These are phyloP conservation scores for Erysiphe neolycopersici DNA, from an alignment of 2,329 filamentous ascomycete species.

Conservation along the genomic window DNA sequence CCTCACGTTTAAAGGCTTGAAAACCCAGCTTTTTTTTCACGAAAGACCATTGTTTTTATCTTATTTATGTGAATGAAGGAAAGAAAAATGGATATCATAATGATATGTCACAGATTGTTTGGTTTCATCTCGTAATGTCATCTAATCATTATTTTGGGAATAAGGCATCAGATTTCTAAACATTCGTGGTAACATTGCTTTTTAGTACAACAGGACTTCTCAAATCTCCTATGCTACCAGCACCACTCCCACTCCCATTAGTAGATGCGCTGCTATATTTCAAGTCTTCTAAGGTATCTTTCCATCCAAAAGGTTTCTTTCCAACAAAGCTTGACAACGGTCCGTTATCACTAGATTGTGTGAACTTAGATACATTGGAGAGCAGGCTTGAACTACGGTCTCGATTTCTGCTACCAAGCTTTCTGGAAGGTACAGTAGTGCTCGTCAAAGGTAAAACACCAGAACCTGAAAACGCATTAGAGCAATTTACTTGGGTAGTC, in stretches of 20 bases:
- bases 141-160: too few species aligned
- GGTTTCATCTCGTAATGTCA: too few species aligned
- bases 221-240: slow-evolving; percentile 23
- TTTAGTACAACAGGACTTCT: slow-evolving; percentile 19
- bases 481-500: slow-evolving; percentile 5
- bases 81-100: too few species aligned
- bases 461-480: slow-evolving; percentile 1
- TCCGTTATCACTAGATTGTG: slow-evolving; percentile 30
- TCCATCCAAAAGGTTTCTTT: slow-evolving; percentile 3
- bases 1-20: too few species aligned
- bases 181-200: slow-evolving; percentile 1
- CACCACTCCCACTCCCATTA: slow-evolving; percentile 15
- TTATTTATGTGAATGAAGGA: too few species aligned
- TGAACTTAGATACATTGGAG: slow-evolving; percentile 38
- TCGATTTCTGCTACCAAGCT: slow-evolving; percentile 12
- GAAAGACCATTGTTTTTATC: too few species aligned
- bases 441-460: slow-evolving; percentile 1
- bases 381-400: slow-evolving; percentile 41
- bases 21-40: too few species aligned
- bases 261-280: slow-evolving; percentile 6
- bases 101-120: too few species aligned
- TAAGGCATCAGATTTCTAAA: not conserved
- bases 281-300: slow-evolving; percentile 5
- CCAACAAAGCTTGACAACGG: slow-evolving; percentile 2
- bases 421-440: slow-evolving; percentile 1